A percentile compares a stretch with the other conserved stretches of the same genome.
Conservation (phyloP, 2,329 filamentous ascomycete species). For the Boeremia lycopersici region DNA sequence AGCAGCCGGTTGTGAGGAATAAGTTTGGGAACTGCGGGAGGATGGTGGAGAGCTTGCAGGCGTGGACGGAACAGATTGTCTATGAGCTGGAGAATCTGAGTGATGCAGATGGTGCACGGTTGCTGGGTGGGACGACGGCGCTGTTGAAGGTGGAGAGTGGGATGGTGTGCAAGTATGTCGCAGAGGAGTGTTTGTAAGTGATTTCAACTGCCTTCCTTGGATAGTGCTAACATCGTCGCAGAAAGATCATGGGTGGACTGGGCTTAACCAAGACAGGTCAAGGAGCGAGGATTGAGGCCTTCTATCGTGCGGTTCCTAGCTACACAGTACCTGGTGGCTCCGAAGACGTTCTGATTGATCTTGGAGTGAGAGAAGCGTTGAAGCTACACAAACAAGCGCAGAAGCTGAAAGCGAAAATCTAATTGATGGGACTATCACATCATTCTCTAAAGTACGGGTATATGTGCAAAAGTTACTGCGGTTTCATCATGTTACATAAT, state of each 20-base stretch:
- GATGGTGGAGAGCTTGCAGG: constrained; percentile 35
- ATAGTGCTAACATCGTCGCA: background rate
- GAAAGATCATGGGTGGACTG: constrained; percentile 15
- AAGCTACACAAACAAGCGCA: constrained; percentile 33
- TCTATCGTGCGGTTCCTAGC: constrained; percentile 32
- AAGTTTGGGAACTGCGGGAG: constrained; percentile 41
- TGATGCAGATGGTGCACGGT: constrained; percentile 26
- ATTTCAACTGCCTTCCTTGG: background rate
- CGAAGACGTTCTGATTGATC: constrained; percentile 39
- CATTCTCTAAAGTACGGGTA: background rate
- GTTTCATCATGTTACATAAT: background rate
- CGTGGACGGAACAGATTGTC: constrained; percentile 40
- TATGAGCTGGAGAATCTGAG: constrained; percentile 31
- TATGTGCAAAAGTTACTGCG: background rate
- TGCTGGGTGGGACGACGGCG: constrained; percentile 33
- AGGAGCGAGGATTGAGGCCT: constrained; percentile 35
- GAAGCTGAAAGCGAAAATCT: constrained; percentile 30
- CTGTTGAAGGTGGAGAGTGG: constrained; percentile 34
- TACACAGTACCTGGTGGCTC: constrained; percentile 34
- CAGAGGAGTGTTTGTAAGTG: constrained; percentile 36
- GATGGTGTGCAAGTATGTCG: constrained; percentile 35
- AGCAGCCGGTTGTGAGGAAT: constrained; percentile 41
- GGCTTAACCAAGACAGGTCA: constrained; percentile 37
- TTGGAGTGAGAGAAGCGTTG: constrained; percentile 39
- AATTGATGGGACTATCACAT: background rate